A percentile compares a stretch with the other conserved stretches of the same genome.
Evolutionary conservation across 2,329 filamentous ascomycete species (phyloP).

Genomic region (Albophoma yamanashiensis): DNA sequence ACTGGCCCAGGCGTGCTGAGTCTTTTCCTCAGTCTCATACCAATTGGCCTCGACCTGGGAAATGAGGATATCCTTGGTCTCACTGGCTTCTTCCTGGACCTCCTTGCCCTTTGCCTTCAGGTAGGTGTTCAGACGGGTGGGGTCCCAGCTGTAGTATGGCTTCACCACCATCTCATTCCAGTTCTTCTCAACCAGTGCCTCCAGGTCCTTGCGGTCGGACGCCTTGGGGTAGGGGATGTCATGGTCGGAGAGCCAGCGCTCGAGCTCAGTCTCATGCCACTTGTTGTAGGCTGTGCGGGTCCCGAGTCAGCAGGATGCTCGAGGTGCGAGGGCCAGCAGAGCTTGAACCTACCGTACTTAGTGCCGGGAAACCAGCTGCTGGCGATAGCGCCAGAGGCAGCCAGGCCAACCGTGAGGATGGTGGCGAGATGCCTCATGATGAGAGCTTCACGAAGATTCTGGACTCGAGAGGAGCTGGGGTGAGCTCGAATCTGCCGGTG

Average conservation of each 20-base stretch:
- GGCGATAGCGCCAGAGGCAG: slow-evolving; percentile 57
- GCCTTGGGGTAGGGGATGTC: slow-evolving; percentile 83
- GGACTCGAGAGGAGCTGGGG: neutral
- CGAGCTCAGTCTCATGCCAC: slow-evolving; percentile 96
- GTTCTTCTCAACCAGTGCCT: slow-evolving; percentile 78
- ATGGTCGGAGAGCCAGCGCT: slow-evolving; percentile 92
- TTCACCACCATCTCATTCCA: slow-evolving; percentile 70
- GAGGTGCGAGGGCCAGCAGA: neutral
- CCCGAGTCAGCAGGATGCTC: neutral
- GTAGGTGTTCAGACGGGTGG: slow-evolving; percentile 55
- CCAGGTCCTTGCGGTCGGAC: slow-evolving; percentile 88
- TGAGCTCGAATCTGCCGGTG: neutral
- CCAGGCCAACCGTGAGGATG: slow-evolving; percentile 60
- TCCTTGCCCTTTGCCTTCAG: slow-evolving; percentile 62
- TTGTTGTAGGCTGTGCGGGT: slow-evolving; percentile 74
- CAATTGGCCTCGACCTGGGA: slow-evolving; percentile 61
- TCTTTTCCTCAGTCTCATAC: slow-evolving; percentile 70
- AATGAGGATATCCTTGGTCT: slow-evolving; percentile 58
- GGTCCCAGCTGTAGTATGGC: slow-evolving; percentile 71
- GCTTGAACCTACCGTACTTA: slow-evolving; percentile 59
- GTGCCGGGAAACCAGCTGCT: slow-evolving; percentile 69
- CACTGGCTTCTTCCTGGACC: slow-evolving; percentile 53
- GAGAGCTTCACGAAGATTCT: slow-evolving; percentile 2
- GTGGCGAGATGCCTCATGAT: slow-evolving; percentile 71
- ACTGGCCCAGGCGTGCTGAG: slow-evolving; percentile 58